Conservation (phyloP, 257 asterid genomes). For the Gardenia jasminoides region DNA sequence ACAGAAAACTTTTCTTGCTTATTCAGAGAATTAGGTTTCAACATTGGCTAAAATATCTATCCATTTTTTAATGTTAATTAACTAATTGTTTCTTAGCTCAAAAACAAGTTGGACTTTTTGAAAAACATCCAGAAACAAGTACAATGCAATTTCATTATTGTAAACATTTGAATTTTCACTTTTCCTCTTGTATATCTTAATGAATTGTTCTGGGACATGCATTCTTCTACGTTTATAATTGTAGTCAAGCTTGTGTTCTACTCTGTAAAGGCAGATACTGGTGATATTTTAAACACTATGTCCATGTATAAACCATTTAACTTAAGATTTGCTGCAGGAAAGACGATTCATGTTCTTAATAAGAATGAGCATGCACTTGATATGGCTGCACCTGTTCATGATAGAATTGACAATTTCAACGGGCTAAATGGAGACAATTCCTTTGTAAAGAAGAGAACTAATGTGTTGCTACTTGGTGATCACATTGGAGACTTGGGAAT, state of each 20-base stretch:
- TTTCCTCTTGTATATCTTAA: neutral
- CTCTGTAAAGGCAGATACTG: neutral
- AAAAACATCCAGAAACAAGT: neutral
- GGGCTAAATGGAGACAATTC: conserved; percentile 48
- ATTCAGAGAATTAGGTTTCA: neutral
- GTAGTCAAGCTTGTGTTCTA: neutral
- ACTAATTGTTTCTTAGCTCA: neutral
- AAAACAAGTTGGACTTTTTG: neutral
- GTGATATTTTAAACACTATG: neutral
- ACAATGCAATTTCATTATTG: neutral
- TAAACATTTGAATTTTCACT: neutral
- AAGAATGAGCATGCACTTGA: conserved; percentile 95
- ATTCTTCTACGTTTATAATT: neutral
- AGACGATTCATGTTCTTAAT: conserved; percentile 86
- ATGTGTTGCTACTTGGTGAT: conserved; percentile 91
- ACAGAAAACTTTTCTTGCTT: neutral
- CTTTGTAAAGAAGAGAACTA: conserved; percentile 65
- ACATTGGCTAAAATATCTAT: neutral
- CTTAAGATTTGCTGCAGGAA: conserved; percentile 47
- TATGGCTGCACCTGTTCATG: conserved; percentile 85
- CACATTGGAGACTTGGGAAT: conserved; percentile 95
- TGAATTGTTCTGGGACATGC: neutral
- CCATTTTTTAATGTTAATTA: neutral
- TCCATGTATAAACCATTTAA: neutral
- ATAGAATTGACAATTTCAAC: conserved; percentile 42